Percentiles rank a stretch among this genome's conserved stretches.
These are phyloP conservation scores for Fusarium liriodendri DNA, from an alignment of 2,329 filamentous ascomycete genomes.

Conservation along the genomic window DNA sequence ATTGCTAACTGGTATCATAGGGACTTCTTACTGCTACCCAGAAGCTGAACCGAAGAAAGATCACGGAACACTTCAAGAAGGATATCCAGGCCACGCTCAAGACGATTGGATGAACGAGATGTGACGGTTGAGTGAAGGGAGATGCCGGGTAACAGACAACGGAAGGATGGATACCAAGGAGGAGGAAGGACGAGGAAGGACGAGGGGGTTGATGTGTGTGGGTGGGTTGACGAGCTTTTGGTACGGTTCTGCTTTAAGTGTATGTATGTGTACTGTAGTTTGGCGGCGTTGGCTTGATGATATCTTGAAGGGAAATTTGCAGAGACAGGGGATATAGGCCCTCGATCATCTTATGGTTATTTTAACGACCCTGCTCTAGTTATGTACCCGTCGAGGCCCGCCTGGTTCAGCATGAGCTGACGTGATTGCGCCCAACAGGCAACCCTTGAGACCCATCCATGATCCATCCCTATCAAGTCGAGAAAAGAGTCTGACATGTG, in stretches of 20 bases:
- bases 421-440: neutral
- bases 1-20: constrained; percentile 50
- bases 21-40: constrained; percentile 71
- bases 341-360: constrained; percentile 19
- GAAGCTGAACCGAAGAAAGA: constrained; percentile 67
- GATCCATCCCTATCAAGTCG: neutral
- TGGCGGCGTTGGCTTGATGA: constrained; percentile 42
- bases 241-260: constrained; percentile 30
- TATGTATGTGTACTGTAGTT: constrained; percentile 39
- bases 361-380: constrained; percentile 10
- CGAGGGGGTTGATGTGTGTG: neutral
- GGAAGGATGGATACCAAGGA: constrained; percentile 39
- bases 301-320: constrained; percentile 34
- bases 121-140: constrained; percentile 8
- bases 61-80: constrained; percentile 62
- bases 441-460: neutral
- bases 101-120: constrained; percentile 21
- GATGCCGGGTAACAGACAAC: constrained; percentile 17
- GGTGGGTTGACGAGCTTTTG: constrained; percentile 5
- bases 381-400: neutral
- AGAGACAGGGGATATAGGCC: constrained; percentile 21
- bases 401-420: neutral
- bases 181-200: neutral
- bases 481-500: constrained; percentile 8
- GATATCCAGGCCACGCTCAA: constrained; percentile 60